Percentiles rank a stretch among this genome's conserved stretches.
These are phyloP conservation scores for Blastomyces gilchristii DNA, from an alignment of 2,329 filamentous ascomycete genomes.

Conservation along the genomic window DNA sequence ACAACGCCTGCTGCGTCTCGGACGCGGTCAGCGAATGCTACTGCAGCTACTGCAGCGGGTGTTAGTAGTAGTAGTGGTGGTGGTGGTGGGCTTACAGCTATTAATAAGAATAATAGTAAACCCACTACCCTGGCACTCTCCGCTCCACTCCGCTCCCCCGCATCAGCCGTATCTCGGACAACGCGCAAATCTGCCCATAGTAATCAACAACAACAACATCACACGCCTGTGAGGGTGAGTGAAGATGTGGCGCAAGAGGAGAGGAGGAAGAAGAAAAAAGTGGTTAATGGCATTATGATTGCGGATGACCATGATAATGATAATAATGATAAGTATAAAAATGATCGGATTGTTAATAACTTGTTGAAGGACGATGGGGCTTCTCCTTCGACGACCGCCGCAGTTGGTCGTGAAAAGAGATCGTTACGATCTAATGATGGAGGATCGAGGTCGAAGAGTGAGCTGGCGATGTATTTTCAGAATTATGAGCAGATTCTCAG, in stretches of 20 bases:
- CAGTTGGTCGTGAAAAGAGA: conserved; percentile 46
- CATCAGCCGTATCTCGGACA: conserved; percentile 15
- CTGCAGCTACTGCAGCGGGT: neutral
- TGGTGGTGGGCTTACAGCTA: no score
- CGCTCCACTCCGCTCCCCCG: neutral
- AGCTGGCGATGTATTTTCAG: conserved; percentile 79
- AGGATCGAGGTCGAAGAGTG: conserved; percentile 77
- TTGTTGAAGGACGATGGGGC: conserved; percentile 2
- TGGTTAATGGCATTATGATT: neutral
- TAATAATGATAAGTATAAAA: neutral
- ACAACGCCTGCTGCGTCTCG: conserved; percentile 6
- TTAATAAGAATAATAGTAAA: neutral
- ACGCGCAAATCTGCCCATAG: conserved; percentile 11
- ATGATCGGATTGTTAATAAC: conserved; percentile 3
- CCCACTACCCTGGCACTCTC: neutral
- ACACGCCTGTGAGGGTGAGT: conserved; percentile 10
- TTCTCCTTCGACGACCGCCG: conserved; percentile 8
- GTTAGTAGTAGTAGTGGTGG: no score
- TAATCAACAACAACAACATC: neutral
- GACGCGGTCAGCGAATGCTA: conserved; percentile 1
- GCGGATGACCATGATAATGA: neutral
- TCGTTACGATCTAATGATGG: conserved; percentile 78
- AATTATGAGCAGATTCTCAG: conserved; percentile 93
- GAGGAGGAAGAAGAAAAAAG: neutral
- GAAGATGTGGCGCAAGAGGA: conserved; percentile 8